Evolutionary conservation across 768 basidiomycete species (phyloP).

Genomic region (Rossbeevera mucosa): DNA sequence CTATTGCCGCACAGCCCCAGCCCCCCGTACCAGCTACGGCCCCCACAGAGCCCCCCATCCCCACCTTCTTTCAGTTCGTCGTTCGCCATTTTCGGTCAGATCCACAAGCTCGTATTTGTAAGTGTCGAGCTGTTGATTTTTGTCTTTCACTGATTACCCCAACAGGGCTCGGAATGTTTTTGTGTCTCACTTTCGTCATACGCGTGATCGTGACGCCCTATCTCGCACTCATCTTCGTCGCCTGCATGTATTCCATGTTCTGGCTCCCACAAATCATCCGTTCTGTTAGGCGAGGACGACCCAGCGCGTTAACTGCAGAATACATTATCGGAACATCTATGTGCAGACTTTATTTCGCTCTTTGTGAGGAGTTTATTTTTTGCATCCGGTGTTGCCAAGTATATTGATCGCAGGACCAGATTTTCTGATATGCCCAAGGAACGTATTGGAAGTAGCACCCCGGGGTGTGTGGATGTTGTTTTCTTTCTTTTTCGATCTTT

Average conservation of each 20-base stretch:
- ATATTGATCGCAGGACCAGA: slow-evolving; percentile 43
- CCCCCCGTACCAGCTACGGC: slow-evolving; percentile 19
- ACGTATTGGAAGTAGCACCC: slow-evolving; percentile 78
- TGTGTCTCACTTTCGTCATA: slow-evolving; percentile 69
- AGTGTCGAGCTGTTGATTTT: slow-evolving; percentile 19
- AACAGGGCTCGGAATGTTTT: slow-evolving; percentile 61
- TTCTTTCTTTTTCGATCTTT: neutral
- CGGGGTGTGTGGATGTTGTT: slow-evolving; percentile 45
- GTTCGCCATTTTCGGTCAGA: slow-evolving; percentile 60
- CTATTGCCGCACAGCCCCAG: slow-evolving; percentile 10
- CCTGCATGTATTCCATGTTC: slow-evolving; percentile 66
- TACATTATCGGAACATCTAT: slow-evolving; percentile 77
- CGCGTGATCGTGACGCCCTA: slow-evolving; percentile 67
- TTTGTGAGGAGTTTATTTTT: slow-evolving; percentile 53
- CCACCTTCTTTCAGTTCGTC: slow-evolving; percentile 45
- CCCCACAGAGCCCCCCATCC: slow-evolving; percentile 12
- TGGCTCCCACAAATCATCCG: slow-evolving; percentile 86
- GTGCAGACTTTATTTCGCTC: slow-evolving; percentile 61
- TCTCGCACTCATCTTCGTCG: slow-evolving; percentile 62
- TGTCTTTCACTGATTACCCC: neutral
- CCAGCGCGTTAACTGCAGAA: slow-evolving; percentile 60
- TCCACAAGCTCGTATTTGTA: slow-evolving; percentile 70
- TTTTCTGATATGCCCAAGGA: slow-evolving; percentile 77
- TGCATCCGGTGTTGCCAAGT: neutral
- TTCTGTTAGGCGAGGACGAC: slow-evolving; percentile 64